Base-by-base conservation (phyloP, 2,329 filamentous ascomycete genomes). In the Lasiodiplodia gonubiensis region DNA sequence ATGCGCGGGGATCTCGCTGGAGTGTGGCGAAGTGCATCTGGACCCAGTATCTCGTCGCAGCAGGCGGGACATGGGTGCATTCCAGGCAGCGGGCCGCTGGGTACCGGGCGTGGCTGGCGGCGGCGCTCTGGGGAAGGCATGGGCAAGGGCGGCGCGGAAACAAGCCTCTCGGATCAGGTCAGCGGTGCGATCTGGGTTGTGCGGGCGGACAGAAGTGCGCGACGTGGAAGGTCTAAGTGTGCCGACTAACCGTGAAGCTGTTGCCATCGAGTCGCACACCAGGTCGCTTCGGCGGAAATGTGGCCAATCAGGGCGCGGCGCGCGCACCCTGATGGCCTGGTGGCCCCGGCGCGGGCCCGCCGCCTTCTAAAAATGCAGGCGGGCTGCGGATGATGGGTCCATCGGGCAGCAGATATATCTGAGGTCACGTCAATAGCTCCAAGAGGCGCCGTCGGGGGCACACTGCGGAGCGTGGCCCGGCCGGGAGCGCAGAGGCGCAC, bases 231-330 rank as follows among this genome's bases (percentile, higher is more conserved):
- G 42, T 63, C 46, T 18, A 63, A 48, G 49, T 46, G 42, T 63
- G 59, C 59, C 59, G 59, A 63, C 59, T 63, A 63, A 63, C 59
- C 59, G 59, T 63, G 59, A 63, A 25, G 59, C 59, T 63, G 59
- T 48, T 51, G 59, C 27, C 27, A 37, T 63, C 35, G 59, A 63
- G 59, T 63, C 59, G 59, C 59, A 63, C 59, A n/a, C 59, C 53
- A 33, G 37, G 59, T 63, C 59, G 59, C 59, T 63, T 63, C 59
- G 59, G 59, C 59, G 59, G 59, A 63, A 63, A 30, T 63, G 46
- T 14, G 59, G 14, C 59, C 59, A 63, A 63, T 63, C 59, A 61
- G 59, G n/a, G 46, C 42, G 8, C n/a, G 5, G 59, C 2, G 46
- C 59, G n/a, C 42, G n/a, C 59, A 63, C 42, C 42, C 27, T 37